Conservation (phyloP, 768 basidiomycete species). For the Pisolithus sp. region DNA sequence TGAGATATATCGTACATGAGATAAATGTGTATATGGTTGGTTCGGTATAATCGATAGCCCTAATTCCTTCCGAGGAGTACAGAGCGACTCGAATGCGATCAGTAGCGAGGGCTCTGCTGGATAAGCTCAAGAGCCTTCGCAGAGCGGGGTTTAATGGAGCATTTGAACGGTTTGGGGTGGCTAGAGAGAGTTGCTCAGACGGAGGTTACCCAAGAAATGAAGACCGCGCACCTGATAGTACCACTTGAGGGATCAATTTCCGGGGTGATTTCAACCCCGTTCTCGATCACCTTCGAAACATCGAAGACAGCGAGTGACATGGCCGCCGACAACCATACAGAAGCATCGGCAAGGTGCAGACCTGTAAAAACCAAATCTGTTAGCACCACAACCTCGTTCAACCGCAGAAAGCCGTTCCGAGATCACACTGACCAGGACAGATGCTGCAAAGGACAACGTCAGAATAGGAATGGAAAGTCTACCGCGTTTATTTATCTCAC, state of each 20-base stretch:
- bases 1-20: background rate
- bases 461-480: conserved; percentile 1
- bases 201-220: background rate
- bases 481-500: conserved; percentile 18
- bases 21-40: background rate
- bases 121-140: conserved; percentile 50
- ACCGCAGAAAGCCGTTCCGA: background rate
- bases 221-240: conserved; percentile 48
- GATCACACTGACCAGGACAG: conserved; percentile 20
- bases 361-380: conserved; percentile 27
- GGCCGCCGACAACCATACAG: conserved; percentile 38
- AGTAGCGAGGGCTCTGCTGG: conserved; percentile 35
- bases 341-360: conserved; percentile 46
- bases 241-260: conserved; percentile 53
- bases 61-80: background rate
- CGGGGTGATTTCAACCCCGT: conserved; percentile 45
- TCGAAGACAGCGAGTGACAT: conserved; percentile 45
- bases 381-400: conserved; percentile 20
- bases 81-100: conserved; percentile 1
- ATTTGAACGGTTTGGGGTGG: conserved; percentile 59
- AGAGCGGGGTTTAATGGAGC: conserved; percentile 54
- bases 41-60: background rate
- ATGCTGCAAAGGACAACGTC: conserved; percentile 9
- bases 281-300: conserved; percentile 38
- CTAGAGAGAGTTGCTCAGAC: conserved; percentile 18